Percentiles rank a stretch among this genome's conserved stretches.
phyloP scores from a whole-genome alignment of 108 stramenopile species.

The Skeletonema costatum region DNA sequence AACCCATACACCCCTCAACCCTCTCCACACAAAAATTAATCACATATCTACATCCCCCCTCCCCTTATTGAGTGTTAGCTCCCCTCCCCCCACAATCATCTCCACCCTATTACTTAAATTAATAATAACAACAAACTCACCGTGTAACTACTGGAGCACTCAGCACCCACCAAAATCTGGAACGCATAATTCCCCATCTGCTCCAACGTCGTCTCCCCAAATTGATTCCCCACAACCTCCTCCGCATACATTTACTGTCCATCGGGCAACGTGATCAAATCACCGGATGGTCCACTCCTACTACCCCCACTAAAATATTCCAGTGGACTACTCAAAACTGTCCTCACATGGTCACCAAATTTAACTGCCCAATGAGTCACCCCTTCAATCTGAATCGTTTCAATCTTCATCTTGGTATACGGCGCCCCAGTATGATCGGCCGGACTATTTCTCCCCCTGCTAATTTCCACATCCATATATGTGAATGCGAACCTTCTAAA shows the following conservation, averaged over 20 bases:
- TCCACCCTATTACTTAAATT: too few relatives aligned
- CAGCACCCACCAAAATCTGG: conserved; percentile 13
- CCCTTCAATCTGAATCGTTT: conserved; percentile 11
- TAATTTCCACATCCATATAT: conserved; percentile 34
- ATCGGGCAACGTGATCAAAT: conserved; percentile 1
- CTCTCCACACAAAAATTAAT: too few relatives aligned
- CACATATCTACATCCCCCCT: too few relatives aligned
- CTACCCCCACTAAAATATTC: not conserved
- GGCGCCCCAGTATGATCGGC: conserved; percentile 14
- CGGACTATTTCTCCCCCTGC: not conserved
- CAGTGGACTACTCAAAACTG: conserved; percentile 21
- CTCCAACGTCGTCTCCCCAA: conserved; percentile 7
- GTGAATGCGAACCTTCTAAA: conserved; percentile 44
- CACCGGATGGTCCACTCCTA: not conserved
- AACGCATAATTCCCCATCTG: not conserved
- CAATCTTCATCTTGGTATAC: conserved; percentile 14
- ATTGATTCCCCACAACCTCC: conserved; percentile 18
- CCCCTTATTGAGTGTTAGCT: too few relatives aligned
- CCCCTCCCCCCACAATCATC: too few relatives aligned
- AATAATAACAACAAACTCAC: not conserved
- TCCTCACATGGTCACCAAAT: conserved; percentile 35
- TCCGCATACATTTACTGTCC: conserved; percentile 30
- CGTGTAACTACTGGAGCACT: conserved; percentile 18
- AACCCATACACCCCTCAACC: too few relatives aligned
- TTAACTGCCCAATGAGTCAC: conserved; percentile 19